These are phyloP conservation scores for Gracilariopsis chorda DNA, from an alignment of 23 red algal species.

Conservation along the genomic window DNA sequence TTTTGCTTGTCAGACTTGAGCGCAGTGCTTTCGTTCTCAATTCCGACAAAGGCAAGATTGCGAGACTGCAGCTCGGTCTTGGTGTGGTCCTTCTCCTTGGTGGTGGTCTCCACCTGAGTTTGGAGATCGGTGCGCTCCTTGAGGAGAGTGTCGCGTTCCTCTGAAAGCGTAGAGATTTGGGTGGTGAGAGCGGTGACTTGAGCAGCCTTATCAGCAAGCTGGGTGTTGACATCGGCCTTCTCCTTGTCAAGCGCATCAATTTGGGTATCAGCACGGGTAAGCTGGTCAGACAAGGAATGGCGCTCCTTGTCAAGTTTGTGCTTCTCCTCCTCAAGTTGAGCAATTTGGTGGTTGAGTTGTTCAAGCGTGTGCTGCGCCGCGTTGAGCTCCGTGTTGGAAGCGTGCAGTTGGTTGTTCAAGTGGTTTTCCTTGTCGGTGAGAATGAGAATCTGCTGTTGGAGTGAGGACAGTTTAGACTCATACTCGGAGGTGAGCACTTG, in stretches of 20 bases:
- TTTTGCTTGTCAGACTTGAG: conserved; percentile 12
- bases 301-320: background rate
- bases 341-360: conserved; percentile 13
- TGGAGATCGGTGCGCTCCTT: background rate
- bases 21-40: conserved; percentile 15
- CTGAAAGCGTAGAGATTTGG: background rate
- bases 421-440: background rate
- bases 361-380: background rate
- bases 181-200: background rate
- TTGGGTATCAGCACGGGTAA: background rate
- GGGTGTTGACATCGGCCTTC: background rate
- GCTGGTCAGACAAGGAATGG: background rate
- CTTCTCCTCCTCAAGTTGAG: background rate
- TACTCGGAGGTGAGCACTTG: background rate
- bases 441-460: background rate
- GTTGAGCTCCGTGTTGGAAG: background rate
- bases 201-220: background rate
- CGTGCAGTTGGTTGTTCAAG: background rate
- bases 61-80: conserved; percentile 30
- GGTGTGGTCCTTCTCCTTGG: conserved; percentile 18
- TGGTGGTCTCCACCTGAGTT: background rate
- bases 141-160: background rate
- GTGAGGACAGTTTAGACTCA: background rate
- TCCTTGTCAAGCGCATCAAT: background rate
- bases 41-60: conserved; percentile 2